phyloP scores from a whole-genome alignment of 768 basidiomycete species.

The Ramaria sp. region DNA sequence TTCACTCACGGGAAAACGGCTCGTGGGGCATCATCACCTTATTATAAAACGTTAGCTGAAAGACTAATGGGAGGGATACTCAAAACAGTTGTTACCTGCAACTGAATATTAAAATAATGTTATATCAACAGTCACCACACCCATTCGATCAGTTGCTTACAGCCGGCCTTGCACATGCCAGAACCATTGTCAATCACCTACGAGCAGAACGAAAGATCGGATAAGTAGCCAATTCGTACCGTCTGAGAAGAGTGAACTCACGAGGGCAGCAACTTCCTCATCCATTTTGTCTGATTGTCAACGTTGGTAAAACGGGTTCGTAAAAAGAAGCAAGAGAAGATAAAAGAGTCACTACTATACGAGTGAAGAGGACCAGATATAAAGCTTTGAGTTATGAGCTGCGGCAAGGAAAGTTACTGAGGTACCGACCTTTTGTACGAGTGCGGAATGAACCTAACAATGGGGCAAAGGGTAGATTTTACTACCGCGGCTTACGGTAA shows the following conservation, averaged over 20 bases:
- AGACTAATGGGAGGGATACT: neutral
- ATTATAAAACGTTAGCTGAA: conserved; percentile 15
- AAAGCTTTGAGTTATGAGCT: too few species aligned
- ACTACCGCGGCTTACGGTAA: too few species aligned
- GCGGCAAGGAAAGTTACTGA: too few species aligned
- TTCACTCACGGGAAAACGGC: conserved; percentile 86
- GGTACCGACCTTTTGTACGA: too few species aligned
- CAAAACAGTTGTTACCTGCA: conserved; percentile 37
- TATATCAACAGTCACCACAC: conserved; percentile 7
- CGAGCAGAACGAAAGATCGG: neutral
- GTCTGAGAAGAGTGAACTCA: conserved; percentile 17
- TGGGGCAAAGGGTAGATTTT: too few species aligned
- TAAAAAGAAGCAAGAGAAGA: neutral
- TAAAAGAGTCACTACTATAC: neutral
- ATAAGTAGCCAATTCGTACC: neutral
- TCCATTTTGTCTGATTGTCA: conserved; percentile 31
- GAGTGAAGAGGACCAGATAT: too few species aligned
- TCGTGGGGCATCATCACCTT: conserved; percentile 83
- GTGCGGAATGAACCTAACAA: too few species aligned
- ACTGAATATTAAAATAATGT: conserved; percentile 27
- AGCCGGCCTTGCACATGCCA: conserved; percentile 99
- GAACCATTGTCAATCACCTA: conserved; percentile 91
- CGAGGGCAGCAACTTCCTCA: conserved; percentile 53
- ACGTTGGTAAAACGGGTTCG: neutral
- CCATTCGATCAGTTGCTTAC: conserved; percentile 35